Conservation (phyloP, 1,284 basidiomycete species). For the Termitomyces sp. region DNA sequence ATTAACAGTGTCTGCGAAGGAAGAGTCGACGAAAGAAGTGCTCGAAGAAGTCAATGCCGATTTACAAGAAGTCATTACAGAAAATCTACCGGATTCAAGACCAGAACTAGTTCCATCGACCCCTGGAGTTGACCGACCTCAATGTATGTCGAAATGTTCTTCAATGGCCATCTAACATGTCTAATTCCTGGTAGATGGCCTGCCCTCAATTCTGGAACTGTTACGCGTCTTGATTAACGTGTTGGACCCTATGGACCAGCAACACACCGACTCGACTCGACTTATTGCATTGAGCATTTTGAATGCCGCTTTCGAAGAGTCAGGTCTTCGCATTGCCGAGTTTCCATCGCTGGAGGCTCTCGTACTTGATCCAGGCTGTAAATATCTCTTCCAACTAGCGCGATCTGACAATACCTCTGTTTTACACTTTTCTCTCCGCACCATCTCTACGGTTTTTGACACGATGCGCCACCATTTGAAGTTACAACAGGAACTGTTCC, state of each 20-base stretch:
- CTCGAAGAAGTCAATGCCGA: constrained; percentile 8
- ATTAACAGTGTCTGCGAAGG: constrained; percentile 48
- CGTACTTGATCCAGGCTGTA: constrained; percentile 87
- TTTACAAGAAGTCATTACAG: constrained; percentile 18
- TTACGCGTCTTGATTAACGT: constrained; percentile 93
- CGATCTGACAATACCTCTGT: constrained; percentile 83
- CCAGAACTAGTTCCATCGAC: constrained; percentile 8
- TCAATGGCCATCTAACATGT: constrained; percentile 10
- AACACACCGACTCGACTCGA: constrained; percentile 96
- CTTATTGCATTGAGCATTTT: constrained; percentile 86
- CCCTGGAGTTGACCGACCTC: constrained; percentile 27
- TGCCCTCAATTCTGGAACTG: constrained; percentile 91
- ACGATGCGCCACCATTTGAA: constrained; percentile 87
- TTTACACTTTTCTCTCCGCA: constrained; percentile 77
- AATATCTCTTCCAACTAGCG: constrained; percentile 92
- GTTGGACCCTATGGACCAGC: constrained; percentile 89
- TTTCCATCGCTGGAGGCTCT: constrained; percentile 73
- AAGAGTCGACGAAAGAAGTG: constrained; percentile 3
- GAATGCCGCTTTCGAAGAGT: constrained; percentile 85
- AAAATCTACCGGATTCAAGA: constrained; percentile 14
- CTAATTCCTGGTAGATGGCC: constrained; percentile 56
- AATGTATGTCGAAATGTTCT: constrained; percentile 36
- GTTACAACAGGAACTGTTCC: constrained; percentile 93
- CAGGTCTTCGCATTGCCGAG: constrained; percentile 69
- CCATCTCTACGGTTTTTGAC: constrained; percentile 85